Percentiles rank a stretch among this genome's conserved stretches.
Conservation (phyloP, 1,284 basidiomycete genomes). For the Chondrostereum purpureum region DNA sequence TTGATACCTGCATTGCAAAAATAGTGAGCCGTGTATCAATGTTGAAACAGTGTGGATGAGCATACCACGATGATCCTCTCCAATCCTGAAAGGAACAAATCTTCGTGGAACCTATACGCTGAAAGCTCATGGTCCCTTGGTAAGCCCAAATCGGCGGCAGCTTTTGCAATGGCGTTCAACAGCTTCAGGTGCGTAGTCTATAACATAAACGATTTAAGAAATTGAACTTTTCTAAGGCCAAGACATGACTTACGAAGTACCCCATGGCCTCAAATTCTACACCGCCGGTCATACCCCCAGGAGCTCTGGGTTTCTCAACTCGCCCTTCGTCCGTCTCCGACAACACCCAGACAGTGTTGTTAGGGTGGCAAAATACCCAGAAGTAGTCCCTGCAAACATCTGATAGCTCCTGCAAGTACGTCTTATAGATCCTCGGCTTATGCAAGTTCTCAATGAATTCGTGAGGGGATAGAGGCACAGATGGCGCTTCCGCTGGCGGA, state of each 20-base stretch:
- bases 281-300: conserved; percentile 96
- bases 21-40: neutral
- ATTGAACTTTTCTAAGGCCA: too few relatives aligned
- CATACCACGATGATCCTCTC: conserved; percentile 73
- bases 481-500: conserved; percentile 60
- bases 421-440: conserved; percentile 81
- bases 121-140: conserved; percentile 65
- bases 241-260: conserved; percentile 67
- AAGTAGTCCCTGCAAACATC: conserved; percentile 95
- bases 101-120: conserved; percentile 73
- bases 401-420: conserved; percentile 83
- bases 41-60: too few relatives aligned
- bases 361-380: conserved; percentile 97
- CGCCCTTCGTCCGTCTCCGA: conserved; percentile 74
- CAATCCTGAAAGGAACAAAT: conserved; percentile 83
- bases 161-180: conserved; percentile 69
- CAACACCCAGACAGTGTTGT: conserved; percentile 86
- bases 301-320: conserved; percentile 89
- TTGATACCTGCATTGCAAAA: conserved; percentile 58
- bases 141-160: conserved; percentile 55
- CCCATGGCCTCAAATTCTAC: conserved; percentile 97
- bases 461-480: conserved; percentile 65
- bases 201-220: conserved; percentile 9
- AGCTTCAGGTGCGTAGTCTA: conserved; percentile 83
- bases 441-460: conserved; percentile 87